A percentile compares a stretch with the other conserved stretches of the same genome.
Evolutionary conservation across 768 basidiomycete genomes (phyloP).

Genomic region (Cantharellus cinnabarinus): DNA sequence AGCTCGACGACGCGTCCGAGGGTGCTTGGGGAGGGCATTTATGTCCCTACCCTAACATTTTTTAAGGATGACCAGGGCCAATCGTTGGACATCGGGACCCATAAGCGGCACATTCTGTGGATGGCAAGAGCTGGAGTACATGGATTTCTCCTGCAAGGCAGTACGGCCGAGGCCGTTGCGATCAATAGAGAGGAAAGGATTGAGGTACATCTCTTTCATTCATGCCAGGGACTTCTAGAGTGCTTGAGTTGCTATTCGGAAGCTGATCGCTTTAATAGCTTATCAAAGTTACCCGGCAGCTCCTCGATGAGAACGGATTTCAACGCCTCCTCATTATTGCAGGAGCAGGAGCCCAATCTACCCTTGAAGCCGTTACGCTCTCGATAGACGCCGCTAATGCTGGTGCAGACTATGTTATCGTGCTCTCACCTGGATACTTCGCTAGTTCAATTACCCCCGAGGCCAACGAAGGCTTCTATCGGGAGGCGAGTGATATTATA

Average conservation of each 20-base stretch:
- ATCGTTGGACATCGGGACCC: constrained; percentile 17
- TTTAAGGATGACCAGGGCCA: constrained; percentile 16
- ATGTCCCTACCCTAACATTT: constrained; percentile 16
- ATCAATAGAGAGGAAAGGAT: constrained; percentile 15
- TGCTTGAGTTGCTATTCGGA: neutral
- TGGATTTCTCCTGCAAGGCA: constrained; percentile 15
- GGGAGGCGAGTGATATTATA: constrained; percentile 11
- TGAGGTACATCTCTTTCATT: constrained; percentile 7
- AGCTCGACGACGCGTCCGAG: too few species aligned
- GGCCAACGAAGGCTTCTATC: constrained; percentile 14
- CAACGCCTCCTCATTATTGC: constrained; percentile 17
- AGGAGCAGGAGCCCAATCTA: constrained; percentile 19
- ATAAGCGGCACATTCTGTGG: constrained; percentile 17
- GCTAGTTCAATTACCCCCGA: constrained; percentile 12
- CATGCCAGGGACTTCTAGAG: neutral
- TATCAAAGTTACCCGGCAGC: constrained; percentile 16
- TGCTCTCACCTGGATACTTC: constrained; percentile 16
- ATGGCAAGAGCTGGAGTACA: constrained; percentile 14
- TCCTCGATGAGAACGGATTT: constrained; percentile 17
- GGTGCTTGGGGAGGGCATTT: constrained; percentile 2
- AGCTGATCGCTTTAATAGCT: constrained; percentile 6
- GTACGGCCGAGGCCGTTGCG: constrained; percentile 16
- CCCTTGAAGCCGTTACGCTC: constrained; percentile 17
- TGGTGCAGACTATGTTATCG: constrained; percentile 20
- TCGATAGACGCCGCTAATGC: constrained; percentile 17